Base-by-base conservation (phyloP, 176 grass and related monocot genomes). In the Hyparrhenia diplandra region DNA sequence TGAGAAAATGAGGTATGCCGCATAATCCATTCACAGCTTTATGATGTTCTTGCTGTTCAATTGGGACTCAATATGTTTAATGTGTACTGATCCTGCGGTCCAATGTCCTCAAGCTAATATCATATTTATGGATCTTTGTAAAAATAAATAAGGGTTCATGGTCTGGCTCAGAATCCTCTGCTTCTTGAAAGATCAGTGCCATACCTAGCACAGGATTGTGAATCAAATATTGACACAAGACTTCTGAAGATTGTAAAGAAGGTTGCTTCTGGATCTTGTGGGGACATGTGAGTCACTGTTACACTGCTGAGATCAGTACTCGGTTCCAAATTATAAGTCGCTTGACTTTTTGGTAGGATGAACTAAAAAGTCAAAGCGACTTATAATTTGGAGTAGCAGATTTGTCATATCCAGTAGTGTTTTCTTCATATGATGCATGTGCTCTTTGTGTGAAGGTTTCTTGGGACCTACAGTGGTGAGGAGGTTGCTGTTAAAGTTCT, bases 401-500 rank as follows among this genome's bases (percentile, higher is more conserved):
- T 45, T 46, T 92, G 21, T 75, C 24, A 31, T 78, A 25, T 67
- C 71, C 67, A 40, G 20, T 29, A 43, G 24, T 74, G 31, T 6
- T 67, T 49, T 80, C 21, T 37, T 32, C 45, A 73, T 64, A 61
- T 73, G 47, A 39, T 64, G 4, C 2, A 8, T 34, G 36, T 43
- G 28, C 61, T 23, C 69, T n/a, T 78, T 77, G 27, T 86, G 45
- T 84, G 82, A 80, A 92, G 93, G 88, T 92, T 84, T 75, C 88
- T 14, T 72, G 93, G 88, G 37, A 90, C 82, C 84, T 96, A 92
- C 35, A 52, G 65, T 39, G 90, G 85, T 66, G 85, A 92, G 61
- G 93, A 96, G 27, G 90, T 90, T 77, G 93, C 88, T 70, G 73
- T 96, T 73, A 92, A 96, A 86, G 24, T 96, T 79, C 77, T 96